Conservation (phyloP, 2,329 filamentous ascomycete species). For the Penicillium decumbens region DNA sequence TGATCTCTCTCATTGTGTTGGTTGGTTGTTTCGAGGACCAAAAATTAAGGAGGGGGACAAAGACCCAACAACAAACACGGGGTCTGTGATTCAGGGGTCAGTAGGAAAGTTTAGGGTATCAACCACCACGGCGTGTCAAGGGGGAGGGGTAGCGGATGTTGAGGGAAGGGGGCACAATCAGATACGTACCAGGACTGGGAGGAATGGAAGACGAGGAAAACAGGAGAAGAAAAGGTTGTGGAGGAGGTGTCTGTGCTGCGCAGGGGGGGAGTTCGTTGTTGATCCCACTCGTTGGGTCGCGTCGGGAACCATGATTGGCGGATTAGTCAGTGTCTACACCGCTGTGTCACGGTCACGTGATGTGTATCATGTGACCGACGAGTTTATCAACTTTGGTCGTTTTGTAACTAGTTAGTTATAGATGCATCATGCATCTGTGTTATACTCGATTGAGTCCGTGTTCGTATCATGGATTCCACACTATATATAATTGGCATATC, state of each 20-base stretch:
- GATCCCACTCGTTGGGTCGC: conserved; percentile 37
- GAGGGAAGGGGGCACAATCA: conserved; percentile 4
- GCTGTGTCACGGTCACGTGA: conserved; percentile 9
- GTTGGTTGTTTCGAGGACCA: conserved; percentile 20
- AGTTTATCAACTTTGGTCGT: background rate
- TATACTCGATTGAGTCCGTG: background rate
- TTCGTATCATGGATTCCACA: background rate
- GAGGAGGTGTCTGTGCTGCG: conserved; percentile 43
- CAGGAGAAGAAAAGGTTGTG: conserved; percentile 38
- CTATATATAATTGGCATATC: background rate
- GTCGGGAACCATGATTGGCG: conserved; percentile 31
- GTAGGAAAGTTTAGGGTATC: conserved; percentile 1
- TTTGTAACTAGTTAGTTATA: background rate
- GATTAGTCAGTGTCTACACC: conserved; percentile 8
- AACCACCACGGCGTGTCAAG: conserved; percentile 6
- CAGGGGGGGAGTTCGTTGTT: conserved; percentile 30
- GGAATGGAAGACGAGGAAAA: conserved; percentile 27
- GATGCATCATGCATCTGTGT: too few relatives aligned
- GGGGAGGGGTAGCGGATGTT: conserved; percentile 10
- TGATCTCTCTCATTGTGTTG: conserved; percentile 94
- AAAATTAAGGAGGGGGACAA: conserved; percentile 29
- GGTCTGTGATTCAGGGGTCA: conserved; percentile 24
- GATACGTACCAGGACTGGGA: conserved; percentile 22
- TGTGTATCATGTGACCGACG: background rate
- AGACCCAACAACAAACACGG: conserved; percentile 27